phyloP scores from a whole-genome alignment of 1,139 yeast genomes.

The Taphrina flavorubra region DNA sequence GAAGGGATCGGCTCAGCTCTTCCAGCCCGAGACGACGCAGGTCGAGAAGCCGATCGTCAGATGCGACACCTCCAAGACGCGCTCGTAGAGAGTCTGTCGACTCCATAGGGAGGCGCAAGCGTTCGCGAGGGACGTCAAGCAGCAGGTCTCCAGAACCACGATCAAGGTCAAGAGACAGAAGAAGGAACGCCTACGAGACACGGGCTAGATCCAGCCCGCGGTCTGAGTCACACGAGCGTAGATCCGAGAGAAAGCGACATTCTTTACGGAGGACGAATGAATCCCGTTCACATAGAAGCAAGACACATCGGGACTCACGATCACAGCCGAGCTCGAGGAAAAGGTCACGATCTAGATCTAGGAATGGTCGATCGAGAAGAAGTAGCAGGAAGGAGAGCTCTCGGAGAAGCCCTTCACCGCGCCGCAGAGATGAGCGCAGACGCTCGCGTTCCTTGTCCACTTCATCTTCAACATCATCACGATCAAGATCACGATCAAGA shows the following conservation, averaged over 20 bases:
- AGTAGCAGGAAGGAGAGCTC: neutral
- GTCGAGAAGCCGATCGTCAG: neutral
- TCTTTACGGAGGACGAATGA: neutral
- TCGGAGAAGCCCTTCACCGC: neutral
- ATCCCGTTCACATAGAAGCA: neutral
- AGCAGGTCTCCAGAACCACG: constrained; percentile 7
- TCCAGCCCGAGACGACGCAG: neutral
- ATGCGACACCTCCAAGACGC: neutral
- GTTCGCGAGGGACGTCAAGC: neutral
- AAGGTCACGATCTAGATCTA: constrained; percentile 12
- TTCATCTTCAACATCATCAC: neutral
- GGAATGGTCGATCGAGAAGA: neutral
- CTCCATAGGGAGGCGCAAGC: constrained; percentile 8
- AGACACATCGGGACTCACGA: neutral
- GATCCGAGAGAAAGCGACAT: neutral
- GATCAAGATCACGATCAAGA: constrained; percentile 5
- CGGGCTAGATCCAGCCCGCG: neutral
- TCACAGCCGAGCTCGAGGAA: neutral
- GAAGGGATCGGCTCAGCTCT: neutral
- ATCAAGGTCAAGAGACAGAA: neutral
- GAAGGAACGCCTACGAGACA: neutral
- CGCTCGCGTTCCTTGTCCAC: constrained; percentile 1
- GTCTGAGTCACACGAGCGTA: neutral
- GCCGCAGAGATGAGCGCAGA: neutral
- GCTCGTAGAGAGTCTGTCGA: neutral